Base-by-base conservation (phyloP, 2,329 filamentous ascomycete genomes). In the Fusarium nelsonii region DNA sequence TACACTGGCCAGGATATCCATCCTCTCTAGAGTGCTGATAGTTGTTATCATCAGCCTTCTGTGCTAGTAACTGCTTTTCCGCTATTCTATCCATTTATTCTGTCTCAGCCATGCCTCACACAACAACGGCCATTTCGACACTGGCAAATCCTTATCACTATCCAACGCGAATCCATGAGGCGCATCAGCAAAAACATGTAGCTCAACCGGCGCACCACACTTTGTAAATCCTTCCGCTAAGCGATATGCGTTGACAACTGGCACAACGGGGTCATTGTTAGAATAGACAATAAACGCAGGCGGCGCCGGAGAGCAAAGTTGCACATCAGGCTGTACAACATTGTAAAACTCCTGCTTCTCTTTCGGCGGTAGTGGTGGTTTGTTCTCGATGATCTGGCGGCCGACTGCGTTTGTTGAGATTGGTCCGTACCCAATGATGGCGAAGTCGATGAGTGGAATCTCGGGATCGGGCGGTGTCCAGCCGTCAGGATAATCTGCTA, bases 261-360 rank as follows among this genome's bases (percentile, higher is more conserved):
- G 71, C 0, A 73, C 71, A 3, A 74, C 54, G 0, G 71, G 71
- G 3, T 73, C 71, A 2, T 73, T 73, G 10, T 74, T 71, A 1
- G 71, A 74, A 11, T 73, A 73, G 0, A 73, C 68, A 4, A 73
- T 73, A 16, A 73, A 73, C 0, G 46, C 41, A 0, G 69, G 70
- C 4, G 71, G 71, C 0, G 70, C 45, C 0, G 59, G 59, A 8
- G 65, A 65, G 6, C 40, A 37, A 0, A 73, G 50, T 10, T 73
- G 71, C 2, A 65, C 51, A 14, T 73, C 71, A 9, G 71, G 71
- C 1, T 73, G 71, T 1, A 74, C 56, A 1, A 37, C 9, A 4
- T 73, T 58, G 16, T 73, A 73, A 1, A 73, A 28, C 2, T 59
- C 56, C 26, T 74, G 71, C 20, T 73, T 73, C 41, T 73, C 71